Conservation (phyloP, 2,329 filamentous ascomycete genomes). For the Geosmithia flava region DNA sequence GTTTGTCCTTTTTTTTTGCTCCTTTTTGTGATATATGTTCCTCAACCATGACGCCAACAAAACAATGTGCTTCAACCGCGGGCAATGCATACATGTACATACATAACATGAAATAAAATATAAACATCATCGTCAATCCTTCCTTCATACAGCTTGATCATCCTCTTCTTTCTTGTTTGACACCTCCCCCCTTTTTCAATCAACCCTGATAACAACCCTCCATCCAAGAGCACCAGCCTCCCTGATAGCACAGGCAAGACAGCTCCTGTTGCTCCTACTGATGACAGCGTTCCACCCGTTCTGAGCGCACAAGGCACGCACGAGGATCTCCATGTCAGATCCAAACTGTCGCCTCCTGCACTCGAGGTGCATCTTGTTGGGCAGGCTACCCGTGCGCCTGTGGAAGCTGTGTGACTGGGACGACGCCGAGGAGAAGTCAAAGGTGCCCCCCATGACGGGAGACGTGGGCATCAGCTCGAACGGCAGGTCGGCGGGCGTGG, state of each 20-base stretch:
- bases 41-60: no score
- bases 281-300: slow-evolving; percentile 64
- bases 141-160: no score
- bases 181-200: slow-evolving; percentile 15
- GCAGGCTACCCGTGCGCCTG: slow-evolving; percentile 21
- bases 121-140: no score
- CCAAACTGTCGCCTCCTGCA: slow-evolving; percentile 45
- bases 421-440: slow-evolving; percentile 10
- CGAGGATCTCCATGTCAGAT: slow-evolving; percentile 57
- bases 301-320: slow-evolving; percentile 61
- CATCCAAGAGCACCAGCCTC: slow-evolving; percentile 62
- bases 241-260: slow-evolving; percentile 60
- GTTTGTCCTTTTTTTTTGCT: no score
- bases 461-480: slow-evolving; percentile 25
- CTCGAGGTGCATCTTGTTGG: slow-evolving; percentile 42
- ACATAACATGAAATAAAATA: no score
- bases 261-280: slow-evolving; percentile 54
- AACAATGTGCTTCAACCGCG: no score
- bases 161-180: no score
- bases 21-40: no score
- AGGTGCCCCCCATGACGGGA: slow-evolving; percentile 27
- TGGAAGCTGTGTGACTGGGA: slow-evolving; percentile 14
- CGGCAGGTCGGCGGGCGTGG: slow-evolving; percentile 32
- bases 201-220: slow-evolving; percentile 52
- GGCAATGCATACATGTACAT: no score